Evolutionary conservation across 2,329 filamentous ascomycete genomes (phyloP).

Genomic region (Clarireedia paspali): DNA sequence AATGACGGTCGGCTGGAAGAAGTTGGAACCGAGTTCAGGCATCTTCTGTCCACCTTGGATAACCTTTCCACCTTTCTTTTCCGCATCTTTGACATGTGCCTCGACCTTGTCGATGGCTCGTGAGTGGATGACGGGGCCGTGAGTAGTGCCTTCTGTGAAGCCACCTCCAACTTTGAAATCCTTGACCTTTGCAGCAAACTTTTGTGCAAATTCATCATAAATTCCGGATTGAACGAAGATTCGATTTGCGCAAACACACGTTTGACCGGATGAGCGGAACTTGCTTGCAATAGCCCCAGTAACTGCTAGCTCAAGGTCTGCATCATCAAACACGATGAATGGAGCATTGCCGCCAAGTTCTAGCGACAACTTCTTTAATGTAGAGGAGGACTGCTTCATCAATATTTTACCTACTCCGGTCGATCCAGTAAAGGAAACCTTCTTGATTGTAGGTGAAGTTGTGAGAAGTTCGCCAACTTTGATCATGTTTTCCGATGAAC

Average conservation of each 20-base stretch:
- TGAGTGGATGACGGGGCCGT: slow-evolving; percentile 79
- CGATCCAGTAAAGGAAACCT: slow-evolving; percentile 90
- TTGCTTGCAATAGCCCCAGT: slow-evolving; percentile 77
- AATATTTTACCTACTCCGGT: slow-evolving; percentile 63
- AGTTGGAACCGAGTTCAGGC: slow-evolving; percentile 71
- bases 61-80: slow-evolving; percentile 68
- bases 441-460: slow-evolving; percentile 68
- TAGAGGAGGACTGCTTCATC: slow-evolving; percentile 82
- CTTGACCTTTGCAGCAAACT: slow-evolving; percentile 64
- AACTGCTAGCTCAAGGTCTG: slow-evolving; percentile 79
- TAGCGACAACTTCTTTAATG: slow-evolving; percentile 74
- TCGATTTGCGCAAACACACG: slow-evolving; percentile 84
- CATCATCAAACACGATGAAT: slow-evolving; percentile 95
- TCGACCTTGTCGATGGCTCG: slow-evolving; percentile 75
- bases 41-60: slow-evolving; percentile 68
- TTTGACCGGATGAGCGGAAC: slow-evolving; percentile 92
- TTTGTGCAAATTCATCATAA: slow-evolving; percentile 65
- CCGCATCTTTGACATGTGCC: slow-evolving; percentile 71
- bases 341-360: slow-evolving; percentile 93
- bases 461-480: slow-evolving; percentile 73
- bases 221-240: slow-evolving; percentile 73
- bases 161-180: slow-evolving; percentile 70
- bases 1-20: slow-evolving; percentile 85
- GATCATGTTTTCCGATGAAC: slow-evolving; percentile 69
- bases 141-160: slow-evolving; percentile 62